phyloP scores from a whole-genome alignment of 306 rosid species.

The Glycine soja region DNA sequence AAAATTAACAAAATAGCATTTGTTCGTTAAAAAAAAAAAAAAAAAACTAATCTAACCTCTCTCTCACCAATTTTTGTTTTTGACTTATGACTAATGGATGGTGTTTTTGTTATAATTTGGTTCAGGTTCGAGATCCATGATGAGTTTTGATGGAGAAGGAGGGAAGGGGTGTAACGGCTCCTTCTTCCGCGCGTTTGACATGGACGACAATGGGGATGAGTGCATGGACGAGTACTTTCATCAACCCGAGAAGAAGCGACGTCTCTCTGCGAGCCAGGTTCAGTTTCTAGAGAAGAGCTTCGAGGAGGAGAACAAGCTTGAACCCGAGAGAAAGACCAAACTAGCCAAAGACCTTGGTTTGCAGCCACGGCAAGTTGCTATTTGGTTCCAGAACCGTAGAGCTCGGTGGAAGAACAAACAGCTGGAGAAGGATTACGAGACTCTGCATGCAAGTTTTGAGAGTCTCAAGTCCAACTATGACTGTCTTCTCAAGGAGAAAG shows the following conservation, averaged over 20 bases:
- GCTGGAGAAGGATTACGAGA: slow-evolving; percentile 79
- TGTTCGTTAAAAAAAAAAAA: too few species aligned
- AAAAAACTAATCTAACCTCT: not conserved
- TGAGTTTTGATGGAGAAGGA: slow-evolving; percentile 69
- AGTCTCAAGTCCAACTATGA: slow-evolving; percentile 68
- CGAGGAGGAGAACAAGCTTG: slow-evolving; percentile 85
- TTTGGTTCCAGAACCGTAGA: slow-evolving; percentile 96
- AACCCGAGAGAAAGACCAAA: slow-evolving; percentile 78
- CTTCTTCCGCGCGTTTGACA: slow-evolving; percentile 53
- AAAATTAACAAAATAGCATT: too few species aligned
- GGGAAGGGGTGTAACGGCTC: slow-evolving; percentile 52
- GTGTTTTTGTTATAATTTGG: not conserved
- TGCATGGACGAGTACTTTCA: slow-evolving; percentile 67
- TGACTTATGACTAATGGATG: not conserved
- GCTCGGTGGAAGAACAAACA: slow-evolving; percentile 88
- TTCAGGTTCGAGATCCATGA: slow-evolving; percentile 74
- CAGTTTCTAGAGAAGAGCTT: slow-evolving; percentile 90
- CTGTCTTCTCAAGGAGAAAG: slow-evolving; percentile 66
- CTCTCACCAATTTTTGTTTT: not conserved
- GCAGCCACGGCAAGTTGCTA: slow-evolving; percentile 96
- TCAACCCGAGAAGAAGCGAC: slow-evolving; percentile 83
- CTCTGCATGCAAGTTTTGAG: slow-evolving; percentile 57
- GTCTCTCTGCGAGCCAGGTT: slow-evolving; percentile 69
- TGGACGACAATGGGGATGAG: slow-evolving; percentile 67
- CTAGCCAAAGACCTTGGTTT: slow-evolving; percentile 79